Evolutionary conservation across 306 rosid genomes (phyloP).

Genomic region (Gastrolobium villosum): DNA sequence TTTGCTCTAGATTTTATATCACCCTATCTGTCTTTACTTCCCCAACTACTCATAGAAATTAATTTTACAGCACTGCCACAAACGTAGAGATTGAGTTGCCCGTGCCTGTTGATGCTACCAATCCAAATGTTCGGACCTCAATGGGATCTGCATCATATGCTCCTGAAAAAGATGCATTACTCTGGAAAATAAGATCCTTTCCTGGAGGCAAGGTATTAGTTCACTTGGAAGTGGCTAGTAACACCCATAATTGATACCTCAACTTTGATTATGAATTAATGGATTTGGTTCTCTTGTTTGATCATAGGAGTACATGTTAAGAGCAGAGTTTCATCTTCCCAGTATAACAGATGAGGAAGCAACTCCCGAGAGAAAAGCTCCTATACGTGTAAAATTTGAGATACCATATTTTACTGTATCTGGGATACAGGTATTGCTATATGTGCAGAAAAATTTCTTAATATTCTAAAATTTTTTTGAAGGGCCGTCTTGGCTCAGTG

Average conservation of each 20-base stretch:
- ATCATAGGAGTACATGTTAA: slow-evolving; percentile 89
- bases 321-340: slow-evolving; percentile 97
- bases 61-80: slow-evolving; percentile 88
- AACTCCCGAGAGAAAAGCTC: slow-evolving; percentile 95
- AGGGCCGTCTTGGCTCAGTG: no score
- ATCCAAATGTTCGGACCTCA: slow-evolving; percentile 92
- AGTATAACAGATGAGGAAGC: slow-evolving; percentile 88
- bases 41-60: slow-evolving; percentile 46
- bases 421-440: slow-evolving; percentile 86
- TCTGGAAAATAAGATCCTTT: slow-evolving; percentile 97
- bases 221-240: slow-evolving; percentile 41
- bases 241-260: slow-evolving; percentile 15
- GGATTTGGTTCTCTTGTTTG: slow-evolving; percentile 41
- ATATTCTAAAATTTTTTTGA: slow-evolving; percentile 10
- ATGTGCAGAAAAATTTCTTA: neutral
- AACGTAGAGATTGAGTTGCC: slow-evolving; percentile 98
- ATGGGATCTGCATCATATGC: slow-evolving; percentile 99
- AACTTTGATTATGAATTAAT: neutral
- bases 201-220: slow-evolving; percentile 98
- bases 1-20: slow-evolving; percentile 32
- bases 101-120: slow-evolving; percentile 92
- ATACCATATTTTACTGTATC: slow-evolving; percentile 98
- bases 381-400: slow-evolving; percentile 95
- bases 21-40: slow-evolving; percentile 34
- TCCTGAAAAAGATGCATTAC: slow-evolving; percentile 91